Evolutionary conservation across 2,329 filamentous ascomycete species (phyloP), one percentile per base, ranked within the genome.

Genomic region (Torrubiellomyces zombiae): DNA sequence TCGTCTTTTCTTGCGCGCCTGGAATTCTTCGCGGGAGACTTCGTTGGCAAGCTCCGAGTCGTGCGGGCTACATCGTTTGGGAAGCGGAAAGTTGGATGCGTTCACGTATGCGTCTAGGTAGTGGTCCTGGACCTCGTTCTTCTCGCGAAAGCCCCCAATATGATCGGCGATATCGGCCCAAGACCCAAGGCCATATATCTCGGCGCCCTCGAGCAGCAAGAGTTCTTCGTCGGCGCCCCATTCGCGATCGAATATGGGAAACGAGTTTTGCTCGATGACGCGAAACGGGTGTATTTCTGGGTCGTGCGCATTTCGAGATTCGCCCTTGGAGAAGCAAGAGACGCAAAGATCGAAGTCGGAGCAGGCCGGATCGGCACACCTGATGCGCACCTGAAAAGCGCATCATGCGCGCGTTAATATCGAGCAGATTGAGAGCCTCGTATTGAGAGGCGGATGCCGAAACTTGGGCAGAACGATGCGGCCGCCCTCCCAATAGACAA

Each of bases 151-250:
- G 8, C 89, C 89, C 25, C 89, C 89, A 40, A 98, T 95, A 48
- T 98, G 89, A 49, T 98, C 86, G 18, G 89, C 85, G 33, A 98
- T 91, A 43, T 98, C 89, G 19, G 85, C 82, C 86, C 89, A 98
- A 13, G 86, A 95, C 3, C 89, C 89, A 24, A 98, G 59, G 0
- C 89, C 89, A 45, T 98, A 98, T 29, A 82, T 92, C 51, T 98
- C 89, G 8, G 82, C 83, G 13, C 89, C 89, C 54, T 98, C 89
- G 1, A 98, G 55, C 26, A 98, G 57, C 5, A 95, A 57, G n/a
- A 95, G 55, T 50, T 98, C 89, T 48, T 98, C 89, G 45, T 98
- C 89, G 14, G 89, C 89, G 26, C 89, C 89, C 89, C 89, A 98
- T 44, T 93, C 85, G 29, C 71, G 67, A 37, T 85, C 76, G 43